Evolutionary conservation across 2,329 filamentous ascomycete genomes (phyloP), one percentile per base, ranked within the genome.

Genomic region (Myriosclerotinia curreyana): DNA sequence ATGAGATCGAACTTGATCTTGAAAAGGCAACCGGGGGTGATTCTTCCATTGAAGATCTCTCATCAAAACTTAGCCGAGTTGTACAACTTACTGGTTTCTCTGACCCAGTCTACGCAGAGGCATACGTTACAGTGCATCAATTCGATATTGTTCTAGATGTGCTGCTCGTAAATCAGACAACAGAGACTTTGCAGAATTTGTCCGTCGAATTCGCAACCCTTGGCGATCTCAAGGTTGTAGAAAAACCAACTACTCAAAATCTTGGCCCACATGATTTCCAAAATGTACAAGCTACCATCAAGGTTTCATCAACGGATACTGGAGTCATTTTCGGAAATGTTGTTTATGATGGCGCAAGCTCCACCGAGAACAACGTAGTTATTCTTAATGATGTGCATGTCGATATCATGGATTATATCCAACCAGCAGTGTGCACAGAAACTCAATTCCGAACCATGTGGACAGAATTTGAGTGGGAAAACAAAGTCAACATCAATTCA

Each of bases 381-480:
- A 99, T 99, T 71, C 84, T 99, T 62, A 98, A 98, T 75, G 95
- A 99, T 76, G 87, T 99, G 38, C 95, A 99, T 74, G 94, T 98
- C 64, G 95, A 99, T 75, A 97, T 99, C 69, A 99, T 99, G 95
- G 95, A 99, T 79, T 99, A 99, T 80, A 99, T 99, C 73, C 94
- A 98, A 76, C 95, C 95, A 1, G 94, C 94, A 8, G 88, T 92
- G 20, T 99, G 95, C 82, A 95, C 92, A 5, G 95, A 99, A 81
- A 97, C 94, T 14, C 92, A 98, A 74, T 99, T 99, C 87, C 87
- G 95, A 66, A 96, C 92, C n/a, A 99, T 99, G 95, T 99, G 95
- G 95, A 99, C 95, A 46, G 95, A 99, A 76, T 99, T 99, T 71
- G 95, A 99, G 76, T 99, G 95, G 95, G 95, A 99, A 82, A 99